These are phyloP conservation scores for Chlorella ohadii DNA, from an alignment of 139 green algal species.

Conservation along the genomic window DNA sequence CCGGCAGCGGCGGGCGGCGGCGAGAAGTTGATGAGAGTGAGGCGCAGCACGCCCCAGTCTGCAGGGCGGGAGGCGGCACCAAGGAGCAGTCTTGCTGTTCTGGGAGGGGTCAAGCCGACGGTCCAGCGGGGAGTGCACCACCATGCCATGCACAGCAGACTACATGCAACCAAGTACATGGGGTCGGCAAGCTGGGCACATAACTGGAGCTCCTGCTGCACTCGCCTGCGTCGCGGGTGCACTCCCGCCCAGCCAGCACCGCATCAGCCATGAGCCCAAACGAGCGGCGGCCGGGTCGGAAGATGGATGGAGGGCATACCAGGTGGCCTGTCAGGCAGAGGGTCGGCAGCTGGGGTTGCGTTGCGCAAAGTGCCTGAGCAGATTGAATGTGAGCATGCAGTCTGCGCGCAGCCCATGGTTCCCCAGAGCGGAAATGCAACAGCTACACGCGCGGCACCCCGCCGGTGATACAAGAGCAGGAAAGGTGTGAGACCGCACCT, in stretches of 20 bases:
- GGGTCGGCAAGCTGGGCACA: too few relatives aligned
- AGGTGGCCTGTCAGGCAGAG: slow-evolving; percentile 8
- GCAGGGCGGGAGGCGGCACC: not conserved
- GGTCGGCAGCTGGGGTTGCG: too few relatives aligned
- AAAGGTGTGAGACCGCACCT: too few relatives aligned
- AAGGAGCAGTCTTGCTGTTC: too few relatives aligned
- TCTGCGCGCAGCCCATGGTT: too few relatives aligned
- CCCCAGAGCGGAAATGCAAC: not conserved
- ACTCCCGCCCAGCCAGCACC: slow-evolving; percentile 21
- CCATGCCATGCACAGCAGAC: too few relatives aligned
- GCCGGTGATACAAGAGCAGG: not conserved
- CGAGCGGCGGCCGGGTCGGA: not conserved
- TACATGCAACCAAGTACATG: too few relatives aligned
- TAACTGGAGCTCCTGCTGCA: not conserved
- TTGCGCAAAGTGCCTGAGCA: too few relatives aligned
- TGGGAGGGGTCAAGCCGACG: too few relatives aligned
- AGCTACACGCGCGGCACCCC: not conserved
- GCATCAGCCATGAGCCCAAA: slow-evolving; percentile 23
- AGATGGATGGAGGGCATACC: not conserved
- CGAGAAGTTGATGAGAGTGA: slow-evolving; percentile 15
- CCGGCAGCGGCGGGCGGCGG: not conserved
- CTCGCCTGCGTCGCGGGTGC: slow-evolving; percentile 12
- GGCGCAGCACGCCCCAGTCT: slow-evolving; percentile 35
- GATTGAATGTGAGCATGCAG: too few relatives aligned
- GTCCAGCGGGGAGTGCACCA: too few relatives aligned